phyloP scores from a whole-genome alignment of 106 monocot species.

The Agapanthus africanus region DNA sequence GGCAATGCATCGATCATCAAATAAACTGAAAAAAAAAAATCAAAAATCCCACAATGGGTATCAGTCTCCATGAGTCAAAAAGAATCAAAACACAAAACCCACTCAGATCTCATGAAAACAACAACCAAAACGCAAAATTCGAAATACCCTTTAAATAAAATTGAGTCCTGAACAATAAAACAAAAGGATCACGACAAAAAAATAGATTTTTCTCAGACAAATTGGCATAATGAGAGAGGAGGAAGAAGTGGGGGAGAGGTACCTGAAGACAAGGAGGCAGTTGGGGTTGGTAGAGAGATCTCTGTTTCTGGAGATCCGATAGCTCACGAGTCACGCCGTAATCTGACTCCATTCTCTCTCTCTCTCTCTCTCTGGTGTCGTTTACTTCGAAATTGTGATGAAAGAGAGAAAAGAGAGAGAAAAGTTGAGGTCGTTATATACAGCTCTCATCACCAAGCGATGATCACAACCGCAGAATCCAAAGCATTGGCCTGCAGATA shows the following conservation, averaged over 20 bases:
- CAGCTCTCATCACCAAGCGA: neutral
- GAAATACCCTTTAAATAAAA: neutral
- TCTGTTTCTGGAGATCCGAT: conserved; percentile 44
- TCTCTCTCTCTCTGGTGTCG: no score
- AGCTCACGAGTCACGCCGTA: conserved; percentile 41
- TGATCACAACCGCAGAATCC: neutral
- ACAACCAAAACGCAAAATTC: neutral
- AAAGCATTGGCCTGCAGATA: neutral
- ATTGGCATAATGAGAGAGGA: neutral
- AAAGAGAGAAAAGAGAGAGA: neutral
- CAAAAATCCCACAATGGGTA: neutral
- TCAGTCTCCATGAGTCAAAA: neutral
- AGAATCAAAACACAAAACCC: neutral
- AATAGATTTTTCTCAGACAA: no score
- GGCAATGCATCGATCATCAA: neutral
- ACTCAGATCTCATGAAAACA: conserved; percentile 7
- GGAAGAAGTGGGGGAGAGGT: neutral
- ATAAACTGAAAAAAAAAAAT: neutral
- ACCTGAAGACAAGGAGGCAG: conserved; percentile 68
- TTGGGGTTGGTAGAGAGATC: conserved; percentile 46
- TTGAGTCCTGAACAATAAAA: no score
- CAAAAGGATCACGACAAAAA: neutral
- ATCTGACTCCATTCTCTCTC: conserved; percentile 47
- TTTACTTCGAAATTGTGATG: no score
- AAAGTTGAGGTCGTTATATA: neutral